Evolutionary conservation across 345 rosid genomes (phyloP).

Genomic region (Salix viminalis): DNA sequence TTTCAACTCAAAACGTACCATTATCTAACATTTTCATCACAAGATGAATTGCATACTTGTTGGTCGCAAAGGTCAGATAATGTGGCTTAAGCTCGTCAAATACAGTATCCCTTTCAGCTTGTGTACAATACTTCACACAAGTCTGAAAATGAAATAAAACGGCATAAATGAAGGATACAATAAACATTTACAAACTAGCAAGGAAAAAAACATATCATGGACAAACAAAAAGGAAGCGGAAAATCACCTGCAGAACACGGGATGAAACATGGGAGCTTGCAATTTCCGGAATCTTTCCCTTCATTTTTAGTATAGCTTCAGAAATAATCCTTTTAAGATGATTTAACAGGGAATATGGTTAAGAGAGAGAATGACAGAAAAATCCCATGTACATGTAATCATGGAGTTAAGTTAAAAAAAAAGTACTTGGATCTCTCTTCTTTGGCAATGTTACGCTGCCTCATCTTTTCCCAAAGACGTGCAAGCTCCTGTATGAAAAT

Average conservation of each 20-base stretch:
- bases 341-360: neutral
- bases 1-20: slow-evolving; percentile 39
- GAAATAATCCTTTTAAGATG: slow-evolving; percentile 48
- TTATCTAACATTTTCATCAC: slow-evolving; percentile 77
- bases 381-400: neutral
- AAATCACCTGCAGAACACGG: slow-evolving; percentile 81
- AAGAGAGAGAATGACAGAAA: neutral
- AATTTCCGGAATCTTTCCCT: slow-evolving; percentile 86
- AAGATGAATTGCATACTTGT: slow-evolving; percentile 66
- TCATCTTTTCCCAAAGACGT: slow-evolving; percentile 87
- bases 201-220: neutral
- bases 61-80: slow-evolving; percentile 61
- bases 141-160: slow-evolving; percentile 39
- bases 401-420: neutral
- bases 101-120: slow-evolving; percentile 64
- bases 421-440: slow-evolving; percentile 77
- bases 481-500: slow-evolving; percentile 67
- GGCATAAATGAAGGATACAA: neutral
- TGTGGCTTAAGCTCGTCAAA: slow-evolving; percentile 77
- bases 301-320: slow-evolving; percentile 77
- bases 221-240: neutral
- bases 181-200: neutral
- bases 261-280: slow-evolving; percentile 83
- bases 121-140: slow-evolving; percentile 75
- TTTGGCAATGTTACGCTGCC: slow-evolving; percentile 75